phyloP scores from a whole-genome alignment of 495 filamentous ascomycete genomes.

The Durotheca rogersii region DNA sequence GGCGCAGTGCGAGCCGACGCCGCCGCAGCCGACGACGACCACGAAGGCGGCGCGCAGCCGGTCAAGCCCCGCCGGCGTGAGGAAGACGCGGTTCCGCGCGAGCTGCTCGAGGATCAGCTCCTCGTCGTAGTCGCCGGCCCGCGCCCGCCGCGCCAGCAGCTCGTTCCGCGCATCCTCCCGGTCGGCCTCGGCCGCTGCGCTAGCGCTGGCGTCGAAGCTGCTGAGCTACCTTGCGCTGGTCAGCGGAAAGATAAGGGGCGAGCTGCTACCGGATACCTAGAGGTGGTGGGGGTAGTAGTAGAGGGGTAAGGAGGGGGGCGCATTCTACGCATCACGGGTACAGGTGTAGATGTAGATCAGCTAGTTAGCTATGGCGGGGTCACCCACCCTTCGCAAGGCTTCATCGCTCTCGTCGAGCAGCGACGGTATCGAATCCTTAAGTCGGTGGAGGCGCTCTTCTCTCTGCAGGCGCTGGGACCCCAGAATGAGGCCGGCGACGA shows the following conservation, averaged over 20 bases:
- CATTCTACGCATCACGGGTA: too few species aligned
- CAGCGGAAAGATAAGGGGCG: too few species aligned
- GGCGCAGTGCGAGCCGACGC: constrained; percentile 89
- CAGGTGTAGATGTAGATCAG: too few species aligned
- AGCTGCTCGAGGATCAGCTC: constrained; percentile 95
- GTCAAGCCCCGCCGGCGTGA: constrained; percentile 74
- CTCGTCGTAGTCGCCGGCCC: constrained; percentile 89
- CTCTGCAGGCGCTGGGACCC: constrained; percentile 67
- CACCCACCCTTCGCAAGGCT: constrained; percentile 36
- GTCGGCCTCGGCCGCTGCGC: too few species aligned
- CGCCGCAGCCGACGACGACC: constrained; percentile 88
- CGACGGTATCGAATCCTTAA: constrained; percentile 74
- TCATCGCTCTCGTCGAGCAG: constrained; percentile 39
- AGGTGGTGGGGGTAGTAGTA: not conserved
- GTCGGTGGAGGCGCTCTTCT: constrained; percentile 60
- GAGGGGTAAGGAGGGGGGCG: not conserved
- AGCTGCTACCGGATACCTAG: constrained; percentile 19
- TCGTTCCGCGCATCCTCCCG: constrained; percentile 79
- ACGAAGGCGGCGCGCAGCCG: constrained; percentile 80
- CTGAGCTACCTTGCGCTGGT: constrained; percentile 64
- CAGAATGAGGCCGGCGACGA: constrained; percentile 70
- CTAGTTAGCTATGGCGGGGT: too few species aligned
- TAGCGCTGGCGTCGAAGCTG: constrained; percentile 68
- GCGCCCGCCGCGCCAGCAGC: constrained; percentile 74
- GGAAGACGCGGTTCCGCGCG: constrained; percentile 90